Percentiles rank a stretch among this genome's conserved stretches.
Conservation (phyloP, 257 asterid genomes). For the Dorcoceras hygrometricum region DNA sequence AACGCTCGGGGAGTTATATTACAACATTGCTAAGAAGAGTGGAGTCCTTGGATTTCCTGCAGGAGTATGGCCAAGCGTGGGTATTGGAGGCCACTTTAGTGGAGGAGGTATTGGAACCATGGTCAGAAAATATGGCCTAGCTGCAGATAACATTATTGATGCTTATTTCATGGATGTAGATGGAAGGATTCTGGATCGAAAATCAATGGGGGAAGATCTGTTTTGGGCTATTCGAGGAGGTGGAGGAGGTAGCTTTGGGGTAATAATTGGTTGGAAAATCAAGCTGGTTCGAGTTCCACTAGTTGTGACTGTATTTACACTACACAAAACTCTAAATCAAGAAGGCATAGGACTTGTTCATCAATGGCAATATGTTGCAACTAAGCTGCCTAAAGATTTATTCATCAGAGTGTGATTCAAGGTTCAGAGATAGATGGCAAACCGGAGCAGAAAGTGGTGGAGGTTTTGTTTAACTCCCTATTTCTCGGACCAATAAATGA, state of each 20-base stretch:
- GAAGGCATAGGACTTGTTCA: background rate
- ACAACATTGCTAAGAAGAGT: slow-evolving; percentile 16
- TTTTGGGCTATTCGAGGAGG: background rate
- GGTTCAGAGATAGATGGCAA: background rate
- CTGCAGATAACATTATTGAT: slow-evolving; percentile 7
- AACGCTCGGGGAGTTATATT: background rate
- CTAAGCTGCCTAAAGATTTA: no score
- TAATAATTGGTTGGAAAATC: slow-evolving; percentile 12
- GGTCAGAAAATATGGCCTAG: slow-evolving; percentile 17
- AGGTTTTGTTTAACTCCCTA: slow-evolving; percentile 32
- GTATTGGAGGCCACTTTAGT: slow-evolving; percentile 12
- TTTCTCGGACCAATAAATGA: slow-evolving; percentile 33
- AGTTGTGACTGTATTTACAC: slow-evolving; percentile 6
- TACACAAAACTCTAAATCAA: background rate
- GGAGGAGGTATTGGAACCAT: slow-evolving; percentile 10
- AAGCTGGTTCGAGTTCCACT: slow-evolving; percentile 15
- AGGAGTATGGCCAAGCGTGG: slow-evolving; percentile 3
- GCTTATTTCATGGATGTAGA: background rate
- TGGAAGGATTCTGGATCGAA: no score
- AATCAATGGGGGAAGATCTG: background rate
- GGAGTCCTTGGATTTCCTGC: background rate
- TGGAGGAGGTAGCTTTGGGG: background rate
- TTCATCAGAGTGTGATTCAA: slow-evolving; percentile 24
- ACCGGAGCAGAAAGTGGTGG: slow-evolving; percentile 7
- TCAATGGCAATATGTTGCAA: no score